These are phyloP conservation scores for Umbilicus rupestris DNA, from an alignment of 164 flowering plant species.

Conservation along the genomic window DNA sequence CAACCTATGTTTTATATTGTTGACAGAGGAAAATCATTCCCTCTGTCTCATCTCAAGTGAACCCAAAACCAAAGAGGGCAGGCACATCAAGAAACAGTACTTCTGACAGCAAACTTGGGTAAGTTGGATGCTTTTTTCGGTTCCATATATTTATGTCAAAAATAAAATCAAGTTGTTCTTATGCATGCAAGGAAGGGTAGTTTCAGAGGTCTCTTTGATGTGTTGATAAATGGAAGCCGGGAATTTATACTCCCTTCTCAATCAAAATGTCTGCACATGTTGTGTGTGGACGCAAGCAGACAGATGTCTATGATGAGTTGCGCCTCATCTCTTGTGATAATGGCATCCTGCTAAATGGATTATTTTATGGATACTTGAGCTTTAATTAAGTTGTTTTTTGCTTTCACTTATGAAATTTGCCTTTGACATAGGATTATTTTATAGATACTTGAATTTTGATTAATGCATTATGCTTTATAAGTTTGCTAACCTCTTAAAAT, in stretches of 20 bases:
- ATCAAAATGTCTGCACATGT: too few relatives aligned
- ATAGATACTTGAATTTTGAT: background rate
- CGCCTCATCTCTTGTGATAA: background rate
- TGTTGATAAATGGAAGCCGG: background rate
- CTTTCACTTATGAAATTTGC: background rate
- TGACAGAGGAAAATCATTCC: constrained; percentile 28
- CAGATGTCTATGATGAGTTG: background rate
- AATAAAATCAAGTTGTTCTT: background rate
- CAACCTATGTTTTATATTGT: constrained; percentile 9
- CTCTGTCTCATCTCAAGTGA: constrained; percentile 22
- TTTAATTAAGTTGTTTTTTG: background rate
- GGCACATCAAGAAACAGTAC: constrained; percentile 36
- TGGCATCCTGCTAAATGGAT: background rate
- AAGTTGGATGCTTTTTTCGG: constrained; percentile 10
- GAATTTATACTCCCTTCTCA: background rate
- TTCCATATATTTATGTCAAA: background rate
- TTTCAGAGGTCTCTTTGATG: background rate
- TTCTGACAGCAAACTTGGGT: constrained; percentile 59
- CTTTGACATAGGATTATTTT: background rate
- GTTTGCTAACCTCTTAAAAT: background rate
- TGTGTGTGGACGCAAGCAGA: background rate
- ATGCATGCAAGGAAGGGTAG: background rate
- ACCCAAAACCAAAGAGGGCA: constrained; percentile 49
- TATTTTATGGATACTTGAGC: background rate
- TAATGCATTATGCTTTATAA: background rate